Evolutionary conservation across 305 asterid species (phyloP), one percentile per base, ranked within the genome.

Genomic region (Plantago coronopus): DNA sequence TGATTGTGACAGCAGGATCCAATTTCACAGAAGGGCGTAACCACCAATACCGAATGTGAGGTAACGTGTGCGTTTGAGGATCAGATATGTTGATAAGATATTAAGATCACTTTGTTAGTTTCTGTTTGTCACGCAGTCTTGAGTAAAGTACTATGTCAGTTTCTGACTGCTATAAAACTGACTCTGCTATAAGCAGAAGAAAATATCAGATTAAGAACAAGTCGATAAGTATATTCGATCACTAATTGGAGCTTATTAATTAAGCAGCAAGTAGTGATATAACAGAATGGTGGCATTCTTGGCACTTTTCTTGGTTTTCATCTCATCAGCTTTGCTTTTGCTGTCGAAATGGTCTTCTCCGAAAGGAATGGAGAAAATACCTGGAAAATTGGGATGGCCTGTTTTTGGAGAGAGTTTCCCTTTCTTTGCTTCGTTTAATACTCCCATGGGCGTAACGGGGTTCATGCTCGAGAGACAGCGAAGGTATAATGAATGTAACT

Each of bases 361-460:
- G 3, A 70, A 71, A 62, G 71, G 78, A 22, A 87, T 87, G 91
- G 80, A 80, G 58, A 75, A 59, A 18, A 77, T 84, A 54, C 95
- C 91, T 1, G 91, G 95, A 11, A 80, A 75, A 62, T 71, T 87
- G 23, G 95, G 95, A 12, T 87, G 88, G 95, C 94, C 94, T 19
- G n/a, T 87, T 25, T 63, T 81, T 5, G 95, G 94, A 20, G 95
- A 87, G 69, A 84, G 85, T 27, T 67, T 82, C 61, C 70, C 88
- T 4, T 87, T 87, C 78, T 57, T 87, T 31, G 66, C 90, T 2
- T 78, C 79, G 54, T 87, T 87, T 53, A 77, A 86, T 3, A 84
- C 79, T 58, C 81, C 91, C 5, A 81, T 80, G 15, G 85, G 94
- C 12, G 75, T 87, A 60, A 79, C 67, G 57, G 83, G 82, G 79